These are phyloP conservation scores for Pseudozyma pruni DNA, from an alignment of 1,284 basidiomycete genomes.

Conservation along the genomic window DNA sequence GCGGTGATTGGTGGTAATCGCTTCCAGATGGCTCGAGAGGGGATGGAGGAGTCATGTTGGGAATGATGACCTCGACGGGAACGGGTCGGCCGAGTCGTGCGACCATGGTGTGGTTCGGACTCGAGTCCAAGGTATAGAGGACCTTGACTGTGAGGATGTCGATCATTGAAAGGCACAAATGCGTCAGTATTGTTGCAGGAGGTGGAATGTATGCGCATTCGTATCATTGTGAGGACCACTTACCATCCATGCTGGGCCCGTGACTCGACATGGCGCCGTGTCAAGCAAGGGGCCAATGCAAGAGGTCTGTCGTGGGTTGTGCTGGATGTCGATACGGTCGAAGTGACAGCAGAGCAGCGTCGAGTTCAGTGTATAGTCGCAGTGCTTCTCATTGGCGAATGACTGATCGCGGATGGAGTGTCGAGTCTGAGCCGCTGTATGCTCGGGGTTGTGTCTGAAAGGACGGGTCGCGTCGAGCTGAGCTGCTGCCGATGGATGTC, in stretches of 20 bases:
- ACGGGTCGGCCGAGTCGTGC: conserved; percentile 48
- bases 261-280: conserved; percentile 48
- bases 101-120: conserved; percentile 62
- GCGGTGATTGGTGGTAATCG: conserved; percentile 28
- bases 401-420: not conserved
- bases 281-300: too few relatives aligned
- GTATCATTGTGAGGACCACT: not conserved
- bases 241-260: conserved; percentile 47
- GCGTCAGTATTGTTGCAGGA: conserved; percentile 2
- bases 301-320: not conserved
- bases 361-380: not conserved
- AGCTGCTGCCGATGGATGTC: too few relatives aligned
- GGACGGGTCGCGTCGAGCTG: too few relatives aligned
- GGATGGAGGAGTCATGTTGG: conserved; percentile 44
- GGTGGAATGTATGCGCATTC: not conserved
- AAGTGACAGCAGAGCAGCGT: conserved; percentile 1
- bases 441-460: too few relatives aligned
- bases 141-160: conserved; percentile 59
- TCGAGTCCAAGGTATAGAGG: conserved; percentile 63
- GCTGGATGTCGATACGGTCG: conserved; percentile 5
- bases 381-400: conserved; percentile 10
- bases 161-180: not conserved
- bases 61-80: conserved; percentile 54
- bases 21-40: conserved; percentile 15
- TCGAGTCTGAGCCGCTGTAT: too few relatives aligned